phyloP scores from a whole-genome alignment of 2,329 filamentous ascomycete genomes.

The Alternaria sp. region DNA sequence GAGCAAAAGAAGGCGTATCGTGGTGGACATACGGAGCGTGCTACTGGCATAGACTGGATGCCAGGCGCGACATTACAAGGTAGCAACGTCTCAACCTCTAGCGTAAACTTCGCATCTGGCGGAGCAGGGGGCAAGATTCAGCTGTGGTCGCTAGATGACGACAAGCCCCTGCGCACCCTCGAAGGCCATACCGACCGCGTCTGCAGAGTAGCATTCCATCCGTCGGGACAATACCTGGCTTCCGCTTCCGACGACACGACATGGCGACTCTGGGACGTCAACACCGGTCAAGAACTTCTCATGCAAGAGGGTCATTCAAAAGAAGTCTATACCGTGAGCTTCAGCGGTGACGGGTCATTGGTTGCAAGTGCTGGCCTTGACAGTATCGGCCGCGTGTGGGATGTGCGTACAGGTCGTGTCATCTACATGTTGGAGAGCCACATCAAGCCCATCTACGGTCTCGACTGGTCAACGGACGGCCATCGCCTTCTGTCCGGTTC shows the following conservation, averaged over 20 bases:
- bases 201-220: slow-evolving; percentile 92
- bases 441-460: slow-evolving; percentile 89
- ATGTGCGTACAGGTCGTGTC: slow-evolving; percentile 87
- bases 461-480: slow-evolving; percentile 92
- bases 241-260: slow-evolving; percentile 96
- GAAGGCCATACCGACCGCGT: slow-evolving; percentile 86
- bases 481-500: slow-evolving; percentile 92
- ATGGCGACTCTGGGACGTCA: slow-evolving; percentile 95
- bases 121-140: slow-evolving; percentile 88
- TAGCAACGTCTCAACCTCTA: slow-evolving; percentile 72
- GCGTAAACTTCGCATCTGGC: slow-evolving; percentile 86
- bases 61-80: slow-evolving; percentile 79
- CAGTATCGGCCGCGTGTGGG: slow-evolving; percentile 95
- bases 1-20: slow-evolving; percentile 77
- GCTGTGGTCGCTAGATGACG: slow-evolving; percentile 86
- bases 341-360: slow-evolving; percentile 89
- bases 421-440: slow-evolving; percentile 95
- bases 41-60: slow-evolving; percentile 90
- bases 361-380: slow-evolving; percentile 92
- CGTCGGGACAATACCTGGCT: slow-evolving; percentile 85
- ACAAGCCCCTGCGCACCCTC: slow-evolving; percentile 82
- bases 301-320: slow-evolving; percentile 94
- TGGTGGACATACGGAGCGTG: slow-evolving; percentile 82
- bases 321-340: slow-evolving; percentile 88
- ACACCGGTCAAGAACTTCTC: slow-evolving; percentile 81